Percentiles rank a stretch among this genome's conserved stretches.
Evolutionary conservation across 2,329 filamentous ascomycete genomes (phyloP).

Genomic region (Setomelanomma holmii): DNA sequence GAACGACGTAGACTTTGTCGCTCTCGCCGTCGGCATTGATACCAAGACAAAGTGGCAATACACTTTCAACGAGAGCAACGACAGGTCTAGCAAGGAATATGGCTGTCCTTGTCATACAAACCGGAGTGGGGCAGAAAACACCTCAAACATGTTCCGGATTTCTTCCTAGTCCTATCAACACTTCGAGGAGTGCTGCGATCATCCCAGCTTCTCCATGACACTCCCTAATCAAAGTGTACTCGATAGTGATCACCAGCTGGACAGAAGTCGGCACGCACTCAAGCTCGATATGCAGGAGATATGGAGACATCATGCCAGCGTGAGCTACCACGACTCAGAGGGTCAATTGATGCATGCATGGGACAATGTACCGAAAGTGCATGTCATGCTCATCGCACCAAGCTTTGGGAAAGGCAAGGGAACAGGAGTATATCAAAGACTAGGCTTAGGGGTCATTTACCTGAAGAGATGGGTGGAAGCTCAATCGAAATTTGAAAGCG

Average conservation of each 20-base stretch:
- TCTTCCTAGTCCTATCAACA: background rate
- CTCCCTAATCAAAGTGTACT: background rate
- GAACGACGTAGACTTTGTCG: background rate
- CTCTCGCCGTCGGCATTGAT: background rate
- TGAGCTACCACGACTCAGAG: slow-evolving; percentile 1
- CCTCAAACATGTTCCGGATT: background rate
- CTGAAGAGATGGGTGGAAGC: slow-evolving; percentile 13
- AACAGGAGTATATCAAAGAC: slow-evolving; percentile 1
- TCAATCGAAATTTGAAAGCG: slow-evolving; percentile 1
- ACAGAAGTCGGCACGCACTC: background rate
- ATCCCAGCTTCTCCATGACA: background rate
- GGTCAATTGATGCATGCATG: background rate
- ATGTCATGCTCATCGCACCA: slow-evolving; percentile 4
- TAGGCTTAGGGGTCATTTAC: slow-evolving; percentile 7
- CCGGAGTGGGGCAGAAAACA: background rate
- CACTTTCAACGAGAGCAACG: background rate
- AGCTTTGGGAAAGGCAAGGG: background rate
- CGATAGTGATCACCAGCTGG: background rate
- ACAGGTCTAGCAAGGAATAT: background rate
- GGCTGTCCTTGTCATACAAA: background rate
- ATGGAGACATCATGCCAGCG: background rate
- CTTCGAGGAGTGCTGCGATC: slow-evolving; percentile 1
- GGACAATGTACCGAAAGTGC: background rate
- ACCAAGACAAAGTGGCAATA: background rate
- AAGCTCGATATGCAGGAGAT: background rate